Conservation (phyloP, 345 rosid species). For the Eucalyptus sp. region DNA sequence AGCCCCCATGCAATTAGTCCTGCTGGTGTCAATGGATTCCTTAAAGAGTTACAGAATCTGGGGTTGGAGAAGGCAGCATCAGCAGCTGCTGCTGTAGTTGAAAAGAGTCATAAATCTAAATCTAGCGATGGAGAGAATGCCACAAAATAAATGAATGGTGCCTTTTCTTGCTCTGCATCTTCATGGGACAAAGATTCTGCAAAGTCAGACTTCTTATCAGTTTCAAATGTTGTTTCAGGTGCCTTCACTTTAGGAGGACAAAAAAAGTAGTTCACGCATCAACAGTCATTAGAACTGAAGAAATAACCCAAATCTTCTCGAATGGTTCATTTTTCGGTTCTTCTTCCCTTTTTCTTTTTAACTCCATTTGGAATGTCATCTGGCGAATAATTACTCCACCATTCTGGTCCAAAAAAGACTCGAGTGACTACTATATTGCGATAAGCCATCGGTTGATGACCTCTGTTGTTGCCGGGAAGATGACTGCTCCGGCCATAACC, state of each 20-base stretch:
- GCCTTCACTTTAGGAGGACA: not conserved
- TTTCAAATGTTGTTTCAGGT: not conserved
- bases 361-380: no score
- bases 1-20: constrained; percentile 65
- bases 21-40: constrained; percentile 48
- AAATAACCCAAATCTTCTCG: no score
- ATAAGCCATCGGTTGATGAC: no score
- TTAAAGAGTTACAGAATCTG: constrained; percentile 51
- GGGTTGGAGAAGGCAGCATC: constrained; percentile 71
- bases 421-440: no score
- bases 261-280: no score
- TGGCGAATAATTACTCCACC: no score
- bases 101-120: constrained; percentile 10
- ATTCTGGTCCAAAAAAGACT: no score
- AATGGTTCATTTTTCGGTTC: no score
- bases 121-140: not conserved
- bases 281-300: no score
- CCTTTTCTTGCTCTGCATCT: not conserved
- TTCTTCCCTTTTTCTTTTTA: no score
- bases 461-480: no score
- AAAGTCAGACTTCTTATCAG: not conserved
- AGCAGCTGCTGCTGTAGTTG: constrained; percentile 53
- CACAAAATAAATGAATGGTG: not conserved
- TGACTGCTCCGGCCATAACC: no score
- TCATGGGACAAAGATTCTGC: not conserved